Conservation (phyloP, 495 filamentous ascomycete genomes). For the Neurospora sp. region DNA sequence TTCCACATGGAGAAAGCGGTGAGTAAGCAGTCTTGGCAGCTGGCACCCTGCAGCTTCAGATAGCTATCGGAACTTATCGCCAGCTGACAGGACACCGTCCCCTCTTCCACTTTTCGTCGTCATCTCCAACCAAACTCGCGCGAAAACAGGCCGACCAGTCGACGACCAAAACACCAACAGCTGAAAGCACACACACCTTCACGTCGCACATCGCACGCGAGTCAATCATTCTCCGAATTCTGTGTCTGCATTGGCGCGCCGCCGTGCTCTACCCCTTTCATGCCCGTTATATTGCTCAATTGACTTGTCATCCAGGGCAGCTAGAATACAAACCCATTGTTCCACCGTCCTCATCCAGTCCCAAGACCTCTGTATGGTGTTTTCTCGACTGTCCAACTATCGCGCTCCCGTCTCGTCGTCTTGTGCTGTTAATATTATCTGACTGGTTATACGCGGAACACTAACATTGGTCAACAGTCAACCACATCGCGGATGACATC, state of each 20-base stretch:
- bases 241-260: not conserved
- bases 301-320: not conserved
- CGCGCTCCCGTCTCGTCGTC: not conserved
- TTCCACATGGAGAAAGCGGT: not conserved
- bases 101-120: not conserved
- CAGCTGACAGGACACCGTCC: not conserved
- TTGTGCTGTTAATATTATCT: too few relatives aligned
- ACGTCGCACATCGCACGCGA: not conserved
- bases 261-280: not conserved
- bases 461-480: too few relatives aligned
- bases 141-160: not conserved
- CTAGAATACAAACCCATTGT: not conserved
- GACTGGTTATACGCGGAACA: too few relatives aligned
- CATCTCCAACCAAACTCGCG: not conserved
- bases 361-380: not conserved
- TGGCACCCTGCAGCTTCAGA: not conserved
- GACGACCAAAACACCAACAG: not conserved
- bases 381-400: not conserved
- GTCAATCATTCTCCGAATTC: not conserved
- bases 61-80: not conserved
- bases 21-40: not conserved
- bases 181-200: not conserved
- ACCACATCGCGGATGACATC: too few relatives aligned
- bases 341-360: not conserved
- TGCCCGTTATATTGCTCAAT: not conserved